Evolutionary conservation across 2,329 filamentous ascomycete genomes (phyloP), one percentile per base, ranked within the genome.

Genomic region (Podosphaera fusca): DNA sequence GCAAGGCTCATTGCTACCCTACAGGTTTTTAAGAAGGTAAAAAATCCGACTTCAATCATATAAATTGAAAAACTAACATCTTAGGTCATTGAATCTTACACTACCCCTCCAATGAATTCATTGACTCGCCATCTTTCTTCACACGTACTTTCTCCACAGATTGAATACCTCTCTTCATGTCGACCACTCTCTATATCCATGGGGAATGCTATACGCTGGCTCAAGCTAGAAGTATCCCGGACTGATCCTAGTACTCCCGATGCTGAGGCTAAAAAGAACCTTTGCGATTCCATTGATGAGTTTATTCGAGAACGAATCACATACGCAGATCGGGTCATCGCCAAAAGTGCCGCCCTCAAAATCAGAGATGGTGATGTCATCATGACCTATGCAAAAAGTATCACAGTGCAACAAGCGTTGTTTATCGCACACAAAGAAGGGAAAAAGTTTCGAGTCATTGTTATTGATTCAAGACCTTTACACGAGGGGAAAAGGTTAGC

Each of bases 111-210:
- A 33, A 84, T 85, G 46, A 88, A 83, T 58, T 89, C 88, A 46
- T 78, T 98, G 47, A 85, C 88, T 29, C 83, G 92, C 38, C 89
- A 98, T 72, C 82, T 98, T 64, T 92, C 87, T 36, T 85, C 86
- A 9, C 87, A 96, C 69, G 82, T 87, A 61, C 80, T 98, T 59
- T 92, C 88, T 65, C 87, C 89, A 42, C 92, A 98, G 70, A 95
- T 98, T 66, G 88, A 94, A 62, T 95, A 94, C 67, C 78, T 98
- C 59, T 86, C 87, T 59, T 87, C 87, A 63, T 95, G 89, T 67
- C 82, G 92, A n/a, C 89, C 92, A 38, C 85, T 98, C 71, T 94
- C 87, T 62, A 92, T 95, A 70, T 87, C 87, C 60, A 95, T 96
- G 82, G 92, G 92, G 59, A 98, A 96, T 69, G 88, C 88, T 40